Percentiles rank a stretch among this genome's conserved stretches.
phyloP scores from a whole-genome alignment of 75 land plant genomes.

The Picea glauca region DNA sequence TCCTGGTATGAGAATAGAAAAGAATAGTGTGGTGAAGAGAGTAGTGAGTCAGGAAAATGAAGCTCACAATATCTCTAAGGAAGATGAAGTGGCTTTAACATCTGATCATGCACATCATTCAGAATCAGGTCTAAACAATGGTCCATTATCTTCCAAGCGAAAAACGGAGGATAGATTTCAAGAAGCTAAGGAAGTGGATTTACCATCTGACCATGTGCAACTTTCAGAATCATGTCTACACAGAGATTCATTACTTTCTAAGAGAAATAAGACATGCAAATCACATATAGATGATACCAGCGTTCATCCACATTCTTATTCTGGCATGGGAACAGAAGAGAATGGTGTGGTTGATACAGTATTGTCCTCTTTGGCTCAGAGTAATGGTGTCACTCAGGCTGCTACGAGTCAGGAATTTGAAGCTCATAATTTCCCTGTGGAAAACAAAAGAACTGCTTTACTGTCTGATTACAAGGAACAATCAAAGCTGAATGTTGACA shows the following conservation, averaged over 20 bases:
- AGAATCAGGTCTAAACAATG: background rate
- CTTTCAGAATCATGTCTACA: background rate
- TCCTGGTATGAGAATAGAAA: background rate
- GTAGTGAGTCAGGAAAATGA: background rate
- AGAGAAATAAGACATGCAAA: background rate
- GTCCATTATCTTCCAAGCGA: background rate
- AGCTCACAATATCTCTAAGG: background rate
- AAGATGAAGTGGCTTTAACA: background rate
- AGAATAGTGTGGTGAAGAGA: background rate
- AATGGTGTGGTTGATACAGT: background rate
- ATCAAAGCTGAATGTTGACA: background rate
- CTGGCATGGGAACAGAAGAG: background rate
- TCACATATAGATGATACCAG: background rate
- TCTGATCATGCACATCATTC: background rate
- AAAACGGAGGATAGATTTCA: background rate
- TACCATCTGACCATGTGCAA: background rate
- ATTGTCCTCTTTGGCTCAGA: background rate
- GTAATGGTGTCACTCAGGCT: background rate
- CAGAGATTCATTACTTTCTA: background rate
- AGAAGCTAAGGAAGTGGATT: background rate
- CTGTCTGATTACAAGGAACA: background rate
- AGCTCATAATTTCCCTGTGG: background rate
- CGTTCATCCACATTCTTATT: background rate
- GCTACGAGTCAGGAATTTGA: background rate
- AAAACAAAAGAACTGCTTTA: background rate